Evolutionary conservation across 2,329 filamentous ascomycete genomes (phyloP).

Genomic region (Fusarium avenaceum): DNA sequence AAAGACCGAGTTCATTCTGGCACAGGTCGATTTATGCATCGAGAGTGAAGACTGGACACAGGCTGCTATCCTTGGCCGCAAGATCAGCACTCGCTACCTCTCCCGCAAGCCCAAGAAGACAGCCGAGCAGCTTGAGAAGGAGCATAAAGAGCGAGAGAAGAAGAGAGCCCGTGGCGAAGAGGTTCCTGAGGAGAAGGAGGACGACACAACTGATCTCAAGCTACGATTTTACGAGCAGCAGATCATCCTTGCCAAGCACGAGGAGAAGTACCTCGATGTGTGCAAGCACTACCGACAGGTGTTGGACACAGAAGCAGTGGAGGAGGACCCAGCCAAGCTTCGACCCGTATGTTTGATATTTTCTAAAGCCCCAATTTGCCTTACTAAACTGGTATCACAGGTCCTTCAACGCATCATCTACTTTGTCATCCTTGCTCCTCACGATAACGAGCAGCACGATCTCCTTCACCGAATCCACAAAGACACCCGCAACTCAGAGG

Average conservation of each 20-base stretch:
- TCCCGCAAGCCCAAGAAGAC: slow-evolving; percentile 92
- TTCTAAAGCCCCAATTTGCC: neutral
- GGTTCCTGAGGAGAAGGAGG: slow-evolving; percentile 80
- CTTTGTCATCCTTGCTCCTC: slow-evolving; percentile 94
- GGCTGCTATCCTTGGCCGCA: slow-evolving; percentile 90
- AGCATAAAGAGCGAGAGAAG: slow-evolving; percentile 88
- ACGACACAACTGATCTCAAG: slow-evolving; percentile 97
- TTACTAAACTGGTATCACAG: slow-evolving; percentile 59
- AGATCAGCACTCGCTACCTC: slow-evolving; percentile 96
- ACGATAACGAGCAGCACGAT: slow-evolving; percentile 99
- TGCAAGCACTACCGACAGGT: slow-evolving; percentile 99
- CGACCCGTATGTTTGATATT: slow-evolving; percentile 74
- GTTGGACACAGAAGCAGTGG: slow-evolving; percentile 93
- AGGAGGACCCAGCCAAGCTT: slow-evolving; percentile 88
- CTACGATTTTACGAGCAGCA: slow-evolving; percentile 97
- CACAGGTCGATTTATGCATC: slow-evolving; percentile 95
- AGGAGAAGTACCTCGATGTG: slow-evolving; percentile 95
- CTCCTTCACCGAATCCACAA: slow-evolving; percentile 92
- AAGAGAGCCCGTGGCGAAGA: slow-evolving; percentile 84
- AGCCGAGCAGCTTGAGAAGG: slow-evolving; percentile 88
- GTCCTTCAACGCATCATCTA: slow-evolving; percentile 95
- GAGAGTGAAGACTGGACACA: slow-evolving; percentile 97
- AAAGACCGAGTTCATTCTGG: slow-evolving; percentile 98
- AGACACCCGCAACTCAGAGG: slow-evolving; percentile 83
- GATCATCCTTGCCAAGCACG: slow-evolving; percentile 94